phyloP scores from a whole-genome alignment of 2,329 filamentous ascomycete species.

The Nemania abortiva region DNA sequence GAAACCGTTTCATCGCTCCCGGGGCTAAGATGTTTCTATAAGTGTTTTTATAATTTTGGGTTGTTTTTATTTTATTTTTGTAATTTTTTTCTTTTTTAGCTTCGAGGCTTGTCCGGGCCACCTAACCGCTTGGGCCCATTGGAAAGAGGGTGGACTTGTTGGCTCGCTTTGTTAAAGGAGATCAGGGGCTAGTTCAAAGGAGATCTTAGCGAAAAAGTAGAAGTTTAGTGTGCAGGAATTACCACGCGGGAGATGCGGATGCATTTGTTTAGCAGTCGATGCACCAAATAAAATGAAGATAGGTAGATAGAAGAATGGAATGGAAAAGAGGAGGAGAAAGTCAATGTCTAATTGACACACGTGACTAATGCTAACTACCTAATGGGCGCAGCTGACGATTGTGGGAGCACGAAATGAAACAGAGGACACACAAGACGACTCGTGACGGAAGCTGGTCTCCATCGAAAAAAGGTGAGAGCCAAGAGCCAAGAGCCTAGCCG shows the following conservation, averaged over 20 bases:
- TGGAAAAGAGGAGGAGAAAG: neutral
- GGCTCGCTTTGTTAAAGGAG: slow-evolving; percentile 18
- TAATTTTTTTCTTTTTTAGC: neutral
- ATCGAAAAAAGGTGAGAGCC: slow-evolving; percentile 3
- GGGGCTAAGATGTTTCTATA: neutral
- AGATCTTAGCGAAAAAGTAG: neutral
- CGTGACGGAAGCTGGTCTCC: slow-evolving; percentile 22
- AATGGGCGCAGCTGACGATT: slow-evolving; percentile 30
- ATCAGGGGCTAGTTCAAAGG: slow-evolving; percentile 14
- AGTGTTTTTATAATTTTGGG: too few relatives aligned
- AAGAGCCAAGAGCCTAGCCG: neutral
- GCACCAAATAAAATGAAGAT: neutral
- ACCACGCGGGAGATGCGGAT: neutral
- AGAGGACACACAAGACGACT: neutral
- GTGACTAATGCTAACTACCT: slow-evolving; percentile 33
- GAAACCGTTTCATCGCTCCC: slow-evolving; percentile 30
- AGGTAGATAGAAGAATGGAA: neutral
- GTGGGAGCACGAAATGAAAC: slow-evolving; percentile 32
- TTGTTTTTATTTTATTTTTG: neutral
- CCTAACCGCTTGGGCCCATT: slow-evolving; percentile 27
- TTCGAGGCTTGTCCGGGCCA: slow-evolving; percentile 21
- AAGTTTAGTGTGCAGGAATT: neutral
- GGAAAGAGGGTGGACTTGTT: slow-evolving; percentile 8
- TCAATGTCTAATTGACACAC: slow-evolving; percentile 42
- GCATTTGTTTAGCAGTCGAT: neutral